These are phyloP conservation scores for Fusarium miscanthi DNA, from an alignment of 2,329 filamentous ascomycete genomes.

Conservation along the genomic window DNA sequence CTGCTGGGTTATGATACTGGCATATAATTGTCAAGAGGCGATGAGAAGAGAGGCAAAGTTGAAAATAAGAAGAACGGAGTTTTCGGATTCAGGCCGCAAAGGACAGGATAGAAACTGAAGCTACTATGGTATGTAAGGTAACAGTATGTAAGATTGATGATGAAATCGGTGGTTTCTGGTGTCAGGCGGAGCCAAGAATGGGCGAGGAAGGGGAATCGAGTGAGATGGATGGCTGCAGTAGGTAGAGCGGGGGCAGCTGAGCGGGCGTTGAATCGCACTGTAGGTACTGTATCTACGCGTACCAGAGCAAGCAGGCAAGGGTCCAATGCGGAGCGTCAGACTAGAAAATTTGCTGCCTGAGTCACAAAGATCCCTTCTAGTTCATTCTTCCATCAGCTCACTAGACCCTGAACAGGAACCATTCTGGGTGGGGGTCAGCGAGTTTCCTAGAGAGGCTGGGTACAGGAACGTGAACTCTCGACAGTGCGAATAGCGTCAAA, in stretches of 20 bases:
- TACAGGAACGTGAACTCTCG: neutral
- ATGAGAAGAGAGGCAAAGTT: constrained; percentile 4
- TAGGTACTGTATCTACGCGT: constrained; percentile 19
- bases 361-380: constrained; percentile 50
- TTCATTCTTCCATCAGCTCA: constrained; percentile 38
- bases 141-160: constrained; percentile 42
- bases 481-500: constrained; percentile 36
- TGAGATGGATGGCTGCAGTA: constrained; percentile 21
- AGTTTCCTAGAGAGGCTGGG: constrained; percentile 22
- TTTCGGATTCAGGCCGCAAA: constrained; percentile 39
- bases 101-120: constrained; percentile 13
- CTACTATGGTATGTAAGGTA: constrained; percentile 16
- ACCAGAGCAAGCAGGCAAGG: neutral
- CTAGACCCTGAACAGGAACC: constrained; percentile 18
- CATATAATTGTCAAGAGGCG: constrained; percentile 16
- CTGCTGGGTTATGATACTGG: constrained; percentile 8
- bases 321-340: constrained; percentile 12
- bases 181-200: constrained; percentile 38
- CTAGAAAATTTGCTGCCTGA: constrained; percentile 50
- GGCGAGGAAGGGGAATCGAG: constrained; percentile 6
- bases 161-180: constrained; percentile 38
- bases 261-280: constrained; percentile 24
- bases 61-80: constrained; percentile 20
- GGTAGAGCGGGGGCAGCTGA: constrained; percentile 18
- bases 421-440: constrained; percentile 20